A percentile compares a stretch with the other conserved stretches of the same genome.
Conservation (phyloP, 1,284 basidiomycete genomes). For the Prillingera fragicola region DNA sequence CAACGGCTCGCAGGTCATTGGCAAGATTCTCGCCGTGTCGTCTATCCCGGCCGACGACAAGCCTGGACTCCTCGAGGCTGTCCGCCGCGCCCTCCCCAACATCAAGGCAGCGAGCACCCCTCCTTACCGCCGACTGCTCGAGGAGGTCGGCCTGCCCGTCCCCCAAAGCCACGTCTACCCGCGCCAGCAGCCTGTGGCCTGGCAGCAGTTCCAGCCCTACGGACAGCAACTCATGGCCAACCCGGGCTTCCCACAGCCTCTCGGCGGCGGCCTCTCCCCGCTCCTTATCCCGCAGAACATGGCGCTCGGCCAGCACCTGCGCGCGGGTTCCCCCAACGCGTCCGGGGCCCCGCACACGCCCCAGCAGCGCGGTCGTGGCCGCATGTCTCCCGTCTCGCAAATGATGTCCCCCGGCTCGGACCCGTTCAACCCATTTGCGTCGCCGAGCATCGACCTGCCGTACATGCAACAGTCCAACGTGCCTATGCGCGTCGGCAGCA, state of each 20-base stretch:
- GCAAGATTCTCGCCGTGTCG: conserved; percentile 82
- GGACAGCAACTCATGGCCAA: conserved; percentile 19
- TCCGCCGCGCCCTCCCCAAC: conserved; percentile 78
- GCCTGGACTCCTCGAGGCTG: conserved; percentile 68
- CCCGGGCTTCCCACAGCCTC: conserved; percentile 26
- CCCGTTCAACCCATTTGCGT: conserved; percentile 47
- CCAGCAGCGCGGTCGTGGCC: conserved; percentile 27
- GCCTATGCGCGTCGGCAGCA: conserved; percentile 23
- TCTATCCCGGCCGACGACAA: conserved; percentile 70
- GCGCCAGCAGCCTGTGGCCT: conserved; percentile 15
- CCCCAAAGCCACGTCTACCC: conserved; percentile 45
- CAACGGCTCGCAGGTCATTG: conserved; percentile 88
- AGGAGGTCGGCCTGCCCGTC: conserved; percentile 86
- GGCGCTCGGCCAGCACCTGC: conserved; percentile 36
- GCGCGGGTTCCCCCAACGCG: conserved; percentile 20
- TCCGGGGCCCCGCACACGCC: conserved; percentile 33
- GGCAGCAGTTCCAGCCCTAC: conserved; percentile 6
- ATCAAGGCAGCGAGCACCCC: conserved; percentile 83
- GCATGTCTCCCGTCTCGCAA: conserved; percentile 36
- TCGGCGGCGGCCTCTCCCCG: conserved; percentile 28
- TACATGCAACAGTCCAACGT: conserved; percentile 23
- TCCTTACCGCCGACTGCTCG: conserved; percentile 85
- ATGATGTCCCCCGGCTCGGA: conserved; percentile 48
- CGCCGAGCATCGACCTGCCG: conserved; percentile 39
- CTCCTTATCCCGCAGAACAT: conserved; percentile 41